Base-by-base conservation (phyloP, 2,329 filamentous ascomycete species). In the Thelonectria olida region DNA sequence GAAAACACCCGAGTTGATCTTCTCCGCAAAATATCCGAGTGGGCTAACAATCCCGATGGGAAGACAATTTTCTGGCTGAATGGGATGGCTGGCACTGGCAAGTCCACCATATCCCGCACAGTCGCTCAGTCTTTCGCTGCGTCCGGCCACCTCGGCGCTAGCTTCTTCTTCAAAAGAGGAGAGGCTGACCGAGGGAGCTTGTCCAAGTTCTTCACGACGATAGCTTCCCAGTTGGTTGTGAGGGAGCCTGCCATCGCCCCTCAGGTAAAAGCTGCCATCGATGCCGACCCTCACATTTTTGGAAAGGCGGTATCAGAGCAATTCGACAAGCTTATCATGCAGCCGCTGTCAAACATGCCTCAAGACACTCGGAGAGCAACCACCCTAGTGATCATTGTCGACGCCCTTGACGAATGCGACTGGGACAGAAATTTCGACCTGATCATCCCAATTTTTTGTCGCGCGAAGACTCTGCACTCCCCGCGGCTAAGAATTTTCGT, bases 121-220 rank as follows among this genome's bases (percentile, higher is more conserved):
- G 23, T 78, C 3, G 74, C 75, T n/a, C 25, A 38, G 7, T 20
- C 7, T 0, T 7, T 54, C 10, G 42, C n/a, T 2, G 15, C 17
- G 3, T 31, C 28, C 17, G 28, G 45, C 17, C 23, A 28, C 2
- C 71, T 79, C 42, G 73, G 70, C 19, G 75, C 75, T 3, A 79
- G 74, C 59, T 28, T 28, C 27, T 82, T 82, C 69, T 84, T 83
- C n/a, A n/a, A n/a, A n/a, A 74, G 70, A 63, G 79, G 75, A 2
- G 76, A 79, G 51, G 69, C 63, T 7, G 77, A 81, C 61, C 72
- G 76, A 19, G 74, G 76, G 5, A 74, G 72, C 41, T 74, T 74
- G 2, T 64, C 60, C 19, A 70, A 67, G 53, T 74, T 83, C 44
- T 74, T 83, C 22, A 68, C 78, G 2, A 82, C 79, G 0, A 70